phyloP scores from a whole-genome alignment of 139 green algal species.

The Deuterostichococcus epilithicus region DNA sequence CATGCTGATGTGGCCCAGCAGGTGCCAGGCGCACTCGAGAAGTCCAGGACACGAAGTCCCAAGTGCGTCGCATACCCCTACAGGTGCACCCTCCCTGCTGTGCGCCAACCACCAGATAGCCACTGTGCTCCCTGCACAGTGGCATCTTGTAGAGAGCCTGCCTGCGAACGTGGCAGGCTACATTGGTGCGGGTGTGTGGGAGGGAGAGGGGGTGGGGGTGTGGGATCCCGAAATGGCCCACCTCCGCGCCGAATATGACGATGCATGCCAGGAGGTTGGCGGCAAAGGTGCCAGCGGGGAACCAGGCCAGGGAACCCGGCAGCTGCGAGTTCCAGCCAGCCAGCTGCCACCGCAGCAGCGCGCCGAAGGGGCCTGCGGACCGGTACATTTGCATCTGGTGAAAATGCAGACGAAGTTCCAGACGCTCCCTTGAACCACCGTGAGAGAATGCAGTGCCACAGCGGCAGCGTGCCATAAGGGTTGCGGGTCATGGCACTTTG shows the following conservation, averaged over 20 bases:
- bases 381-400: no score
- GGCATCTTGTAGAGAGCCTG: not conserved
- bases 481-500: no score
- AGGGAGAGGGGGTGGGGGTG: not conserved
- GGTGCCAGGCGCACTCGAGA: no score
- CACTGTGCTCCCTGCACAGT: not conserved
- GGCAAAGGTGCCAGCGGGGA: slow-evolving; percentile 66
- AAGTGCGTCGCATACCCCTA: no score
- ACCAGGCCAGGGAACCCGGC: slow-evolving; percentile 40
- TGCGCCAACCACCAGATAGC: not conserved
- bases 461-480: no score
- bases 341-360: slow-evolving; percentile 58
- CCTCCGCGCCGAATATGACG: slow-evolving; percentile 45
- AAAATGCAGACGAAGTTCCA: no score
- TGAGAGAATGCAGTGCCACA: no score
- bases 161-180: not conserved
- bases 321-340: slow-evolving; percentile 52
- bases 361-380: slow-evolving; percentile 23
- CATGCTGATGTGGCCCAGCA: no score
- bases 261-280: slow-evolving; percentile 66
- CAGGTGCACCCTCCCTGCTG: not conserved
- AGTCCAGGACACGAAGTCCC: no score
- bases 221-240: not conserved
- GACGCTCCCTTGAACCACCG: no score
- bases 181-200: not conserved